These are phyloP conservation scores for Tolypocladium paradoxum DNA, from an alignment of 2,329 filamentous ascomycete species.

Conservation along the genomic window DNA sequence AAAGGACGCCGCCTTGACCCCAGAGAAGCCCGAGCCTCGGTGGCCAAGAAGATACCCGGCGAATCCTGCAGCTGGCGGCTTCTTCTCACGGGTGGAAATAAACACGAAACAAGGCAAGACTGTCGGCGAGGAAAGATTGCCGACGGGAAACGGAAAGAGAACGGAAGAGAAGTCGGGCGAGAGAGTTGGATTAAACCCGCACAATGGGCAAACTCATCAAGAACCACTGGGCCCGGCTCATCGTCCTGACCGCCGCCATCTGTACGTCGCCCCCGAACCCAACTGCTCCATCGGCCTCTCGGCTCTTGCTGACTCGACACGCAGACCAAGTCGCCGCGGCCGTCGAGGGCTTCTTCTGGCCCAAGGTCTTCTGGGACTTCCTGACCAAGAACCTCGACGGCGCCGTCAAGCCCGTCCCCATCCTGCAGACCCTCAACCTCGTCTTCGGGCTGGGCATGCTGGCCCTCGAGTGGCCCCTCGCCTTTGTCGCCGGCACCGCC, in stretches of 20 bases:
- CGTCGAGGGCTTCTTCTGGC: slow-evolving; percentile 90
- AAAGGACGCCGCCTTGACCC: not conserved
- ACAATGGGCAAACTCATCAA: slow-evolving; percentile 96
- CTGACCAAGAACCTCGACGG: slow-evolving; percentile 80
- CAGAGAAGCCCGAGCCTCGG: not conserved
- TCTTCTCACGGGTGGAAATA: not conserved
- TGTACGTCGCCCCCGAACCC: slow-evolving; percentile 41
- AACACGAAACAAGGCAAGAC: not conserved
- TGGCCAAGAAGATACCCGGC: not conserved
- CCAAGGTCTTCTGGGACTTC: slow-evolving; percentile 98
- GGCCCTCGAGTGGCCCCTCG: slow-evolving; percentile 85
- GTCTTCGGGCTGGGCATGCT: slow-evolving; percentile 68
- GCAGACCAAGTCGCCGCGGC: slow-evolving; percentile 78
- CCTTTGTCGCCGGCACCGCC: slow-evolving; percentile 61
- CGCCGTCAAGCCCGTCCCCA: slow-evolving; percentile 76
- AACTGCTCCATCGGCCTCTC: not conserved
- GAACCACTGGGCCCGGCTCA: slow-evolving; percentile 96
- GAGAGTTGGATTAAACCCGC: slow-evolving; percentile 6
- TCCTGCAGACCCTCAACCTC: slow-evolving; percentile 84
- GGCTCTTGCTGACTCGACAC: not conserved
- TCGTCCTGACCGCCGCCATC: slow-evolving; percentile 72
- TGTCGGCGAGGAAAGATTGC: not conserved
- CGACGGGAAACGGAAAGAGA: slow-evolving; percentile 1
- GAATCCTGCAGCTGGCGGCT: not conserved
- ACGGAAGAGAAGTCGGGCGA: not conserved